phyloP scores from a whole-genome alignment of 2,329 filamentous ascomycete species.

The Aspergillus sp. region DNA sequence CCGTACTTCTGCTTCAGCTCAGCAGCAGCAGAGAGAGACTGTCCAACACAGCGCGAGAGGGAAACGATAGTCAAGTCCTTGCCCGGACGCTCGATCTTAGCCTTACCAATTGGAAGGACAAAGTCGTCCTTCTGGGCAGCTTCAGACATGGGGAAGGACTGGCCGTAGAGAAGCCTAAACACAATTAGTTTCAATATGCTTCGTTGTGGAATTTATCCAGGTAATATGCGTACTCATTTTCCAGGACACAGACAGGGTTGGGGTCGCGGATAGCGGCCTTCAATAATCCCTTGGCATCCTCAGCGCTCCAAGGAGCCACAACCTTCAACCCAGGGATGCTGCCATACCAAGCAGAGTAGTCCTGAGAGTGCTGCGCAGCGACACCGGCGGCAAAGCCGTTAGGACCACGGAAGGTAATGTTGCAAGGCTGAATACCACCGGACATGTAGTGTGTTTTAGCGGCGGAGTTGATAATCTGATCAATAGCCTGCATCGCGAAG shows the following conservation, averaged over 20 bases:
- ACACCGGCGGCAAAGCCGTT: slow-evolving; percentile 98
- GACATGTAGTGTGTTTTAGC: slow-evolving; percentile 99
- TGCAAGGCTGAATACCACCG: slow-evolving; percentile 97
- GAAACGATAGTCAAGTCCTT: slow-evolving; percentile 96
- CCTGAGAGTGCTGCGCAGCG: slow-evolving; percentile 96
- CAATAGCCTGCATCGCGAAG: slow-evolving; percentile 99
- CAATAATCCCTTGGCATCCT: slow-evolving; percentile 96
- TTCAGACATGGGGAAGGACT: slow-evolving; percentile 95
- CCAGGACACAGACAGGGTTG: slow-evolving; percentile 89
- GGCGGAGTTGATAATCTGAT: slow-evolving; percentile 98
- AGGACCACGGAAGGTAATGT: slow-evolving; percentile 98
- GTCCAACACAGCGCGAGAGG: slow-evolving; percentile 91
- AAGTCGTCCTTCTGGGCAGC: slow-evolving; percentile 95
- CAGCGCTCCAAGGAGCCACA: slow-evolving; percentile 90
- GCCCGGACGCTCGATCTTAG: slow-evolving; percentile 95
- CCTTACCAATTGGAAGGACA: slow-evolving; percentile 95
- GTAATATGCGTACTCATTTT: slow-evolving; percentile 66
- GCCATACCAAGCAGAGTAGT: slow-evolving; percentile 98
- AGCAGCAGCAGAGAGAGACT: slow-evolving; percentile 84
- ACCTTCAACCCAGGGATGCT: slow-evolving; percentile 98
- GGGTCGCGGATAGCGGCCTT: slow-evolving; percentile 98
- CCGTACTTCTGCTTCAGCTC: slow-evolving; percentile 95
- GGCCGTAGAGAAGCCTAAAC: slow-evolving; percentile 77
- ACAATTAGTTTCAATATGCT: slow-evolving; percentile 25
- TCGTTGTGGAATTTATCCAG: not conserved